These are phyloP conservation scores for Ascochyta rabiei DNA, from an alignment of 2,329 filamentous ascomycete species.

Conservation along the genomic window DNA sequence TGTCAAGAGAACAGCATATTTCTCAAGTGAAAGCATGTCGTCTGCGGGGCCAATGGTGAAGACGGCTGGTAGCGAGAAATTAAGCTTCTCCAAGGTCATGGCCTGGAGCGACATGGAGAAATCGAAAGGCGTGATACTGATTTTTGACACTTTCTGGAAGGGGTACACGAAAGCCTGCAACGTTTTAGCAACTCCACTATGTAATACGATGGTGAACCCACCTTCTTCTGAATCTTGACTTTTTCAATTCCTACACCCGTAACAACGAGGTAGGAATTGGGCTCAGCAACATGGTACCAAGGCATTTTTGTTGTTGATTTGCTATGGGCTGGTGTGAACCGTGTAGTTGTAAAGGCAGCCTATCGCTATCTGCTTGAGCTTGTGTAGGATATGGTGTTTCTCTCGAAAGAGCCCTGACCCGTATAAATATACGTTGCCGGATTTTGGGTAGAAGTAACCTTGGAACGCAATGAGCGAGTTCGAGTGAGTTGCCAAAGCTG, in stretches of 20 bases:
- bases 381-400: neutral
- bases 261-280: slow-evolving; percentile 86
- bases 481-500: neutral
- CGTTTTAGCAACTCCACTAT: neutral
- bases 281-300: slow-evolving; percentile 72
- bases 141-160: slow-evolving; percentile 50
- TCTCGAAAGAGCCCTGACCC: neutral
- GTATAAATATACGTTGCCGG: neutral
- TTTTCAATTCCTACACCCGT: slow-evolving; percentile 78
- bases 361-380: neutral
- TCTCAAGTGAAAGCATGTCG: slow-evolving; percentile 71
- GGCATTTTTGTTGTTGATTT: slow-evolving; percentile 39
- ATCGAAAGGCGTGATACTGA: slow-evolving; percentile 75
- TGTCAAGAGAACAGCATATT: slow-evolving; percentile 81
- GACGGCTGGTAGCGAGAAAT: slow-evolving; percentile 80
- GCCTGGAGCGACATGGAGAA: slow-evolving; percentile 83
- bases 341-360: neutral
- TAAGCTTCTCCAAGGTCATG: slow-evolving; percentile 88
- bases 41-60: slow-evolving; percentile 86
- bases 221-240: slow-evolving; percentile 79
- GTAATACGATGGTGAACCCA: slow-evolving; percentile 47
- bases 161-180: slow-evolving; percentile 45
- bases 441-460: neutral
- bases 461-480: neutral
- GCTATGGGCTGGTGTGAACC: neutral